These are phyloP conservation scores for Sporothrix curviconia DNA, from an alignment of 2,329 filamentous ascomycete genomes.

Conservation along the genomic window DNA sequence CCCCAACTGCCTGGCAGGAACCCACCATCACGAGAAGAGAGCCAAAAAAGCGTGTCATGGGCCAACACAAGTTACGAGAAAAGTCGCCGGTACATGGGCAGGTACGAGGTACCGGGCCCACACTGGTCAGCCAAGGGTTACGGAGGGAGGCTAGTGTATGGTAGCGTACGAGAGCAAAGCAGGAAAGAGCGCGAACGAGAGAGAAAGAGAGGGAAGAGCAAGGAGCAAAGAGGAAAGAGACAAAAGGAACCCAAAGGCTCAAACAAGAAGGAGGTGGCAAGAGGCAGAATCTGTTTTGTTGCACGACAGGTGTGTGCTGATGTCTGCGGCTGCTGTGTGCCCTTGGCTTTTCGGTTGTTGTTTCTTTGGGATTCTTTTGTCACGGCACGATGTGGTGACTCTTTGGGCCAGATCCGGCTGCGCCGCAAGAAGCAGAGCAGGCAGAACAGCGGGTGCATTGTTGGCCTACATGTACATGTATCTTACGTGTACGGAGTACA, in stretches of 20 bases:
- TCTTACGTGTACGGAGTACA: too few relatives aligned
- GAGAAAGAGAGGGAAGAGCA: neutral
- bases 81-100: neutral
- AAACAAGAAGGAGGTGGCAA: neutral
- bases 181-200: neutral
- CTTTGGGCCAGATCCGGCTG: too few relatives aligned
- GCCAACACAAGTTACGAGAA: neutral
- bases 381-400: too few relatives aligned
- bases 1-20: neutral
- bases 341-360: neutral
- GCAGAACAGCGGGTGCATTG: too few relatives aligned
- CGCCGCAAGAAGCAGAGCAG: too few relatives aligned
- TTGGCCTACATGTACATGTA: too few relatives aligned
- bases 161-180: too few relatives aligned
- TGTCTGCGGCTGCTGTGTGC: neutral
- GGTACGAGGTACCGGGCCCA: constrained; percentile 5
- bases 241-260: neutral
- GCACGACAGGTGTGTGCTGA: neutral
- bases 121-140: constrained; percentile 5
- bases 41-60: too few relatives aligned
- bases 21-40: constrained; percentile 9
- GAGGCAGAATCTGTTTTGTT: constrained; percentile 1
- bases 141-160: too few relatives aligned
- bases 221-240: neutral
- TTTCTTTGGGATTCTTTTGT: too few relatives aligned